Evolutionary conservation across 1,139 yeast species (phyloP).

Genomic region (Candida neerlandica): DNA sequence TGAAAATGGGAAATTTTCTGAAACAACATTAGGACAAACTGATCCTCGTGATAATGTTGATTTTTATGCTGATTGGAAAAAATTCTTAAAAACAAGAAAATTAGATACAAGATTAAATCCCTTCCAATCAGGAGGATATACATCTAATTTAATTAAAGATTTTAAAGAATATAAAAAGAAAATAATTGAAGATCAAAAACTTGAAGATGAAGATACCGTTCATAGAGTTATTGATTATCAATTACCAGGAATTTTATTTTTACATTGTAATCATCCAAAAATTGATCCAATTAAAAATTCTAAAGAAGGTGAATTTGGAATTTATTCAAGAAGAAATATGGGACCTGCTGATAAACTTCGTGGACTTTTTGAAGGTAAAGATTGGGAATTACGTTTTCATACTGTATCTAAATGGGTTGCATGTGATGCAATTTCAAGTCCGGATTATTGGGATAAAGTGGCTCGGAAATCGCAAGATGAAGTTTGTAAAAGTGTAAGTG

Average conservation of each 20-base stretch:
- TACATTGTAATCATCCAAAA: conserved; percentile 49
- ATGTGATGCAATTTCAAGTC: conserved; percentile 32
- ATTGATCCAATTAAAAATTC: conserved; percentile 34
- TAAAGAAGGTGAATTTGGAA: conserved; percentile 19
- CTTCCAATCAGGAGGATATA: conserved; percentile 30
- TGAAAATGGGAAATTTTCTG: conserved; percentile 24
- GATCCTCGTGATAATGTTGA: conserved; percentile 30
- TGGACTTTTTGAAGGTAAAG: conserved; percentile 16
- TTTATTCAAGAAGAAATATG: conserved; percentile 24
- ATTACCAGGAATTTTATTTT: conserved; percentile 33
- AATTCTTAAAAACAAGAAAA: conserved; percentile 22
- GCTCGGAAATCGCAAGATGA: conserved; percentile 23
- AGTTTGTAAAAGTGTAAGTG: conserved; percentile 27
- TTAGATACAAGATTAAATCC: conserved; percentile 36
- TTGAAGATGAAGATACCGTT: conserved; percentile 15
- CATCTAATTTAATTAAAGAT: conserved; percentile 24
- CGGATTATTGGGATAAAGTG: conserved; percentile 25
- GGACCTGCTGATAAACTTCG: conserved; percentile 21
- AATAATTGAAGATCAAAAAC: conserved; percentile 13
- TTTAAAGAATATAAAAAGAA: conserved; percentile 21
- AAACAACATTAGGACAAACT: conserved; percentile 37
- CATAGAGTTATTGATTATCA: conserved; percentile 17
- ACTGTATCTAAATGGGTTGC: conserved; percentile 38
- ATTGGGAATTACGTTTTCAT: conserved; percentile 33
- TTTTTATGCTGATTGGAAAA: conserved; percentile 31